These are phyloP conservation scores for Dinochytrium kinnereticum DNA, from an alignment of 371 early-diverging fungal genomes.

Conservation along the genomic window DNA sequence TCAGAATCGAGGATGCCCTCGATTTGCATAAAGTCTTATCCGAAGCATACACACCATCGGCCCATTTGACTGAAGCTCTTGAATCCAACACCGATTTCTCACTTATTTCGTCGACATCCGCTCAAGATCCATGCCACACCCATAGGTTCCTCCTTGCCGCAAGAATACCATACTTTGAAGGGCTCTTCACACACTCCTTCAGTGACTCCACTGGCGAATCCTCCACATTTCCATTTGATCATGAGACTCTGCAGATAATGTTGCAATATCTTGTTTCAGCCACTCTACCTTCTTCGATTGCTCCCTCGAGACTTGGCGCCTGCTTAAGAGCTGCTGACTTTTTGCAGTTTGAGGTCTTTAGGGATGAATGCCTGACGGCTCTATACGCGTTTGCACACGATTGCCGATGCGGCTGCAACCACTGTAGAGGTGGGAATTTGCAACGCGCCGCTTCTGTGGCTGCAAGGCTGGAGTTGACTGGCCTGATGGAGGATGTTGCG, in stretches of 20 bases:
- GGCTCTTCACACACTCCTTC: slow-evolving; percentile 2
- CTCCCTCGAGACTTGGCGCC: not conserved
- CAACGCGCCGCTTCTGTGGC: not conserved
- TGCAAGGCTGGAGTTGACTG: not conserved
- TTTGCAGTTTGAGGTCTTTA: not conserved
- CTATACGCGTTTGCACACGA: slow-evolving; percentile 6
- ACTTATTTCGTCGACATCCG: not conserved
- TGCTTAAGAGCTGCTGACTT: not conserved
- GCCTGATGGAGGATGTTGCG: not conserved
- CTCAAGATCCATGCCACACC: not conserved
- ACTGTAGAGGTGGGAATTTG: not conserved
- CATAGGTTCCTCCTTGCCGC: slow-evolving; percentile 1
- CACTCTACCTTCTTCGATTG: not conserved
- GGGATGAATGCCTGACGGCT: not conserved
- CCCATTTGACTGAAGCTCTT: not conserved
- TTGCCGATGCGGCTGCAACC: not conserved
- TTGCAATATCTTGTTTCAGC: not conserved
- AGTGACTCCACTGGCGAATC: not conserved
- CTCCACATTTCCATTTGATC: not conserved
- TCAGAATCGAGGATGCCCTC: too few species aligned
- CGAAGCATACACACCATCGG: not conserved
- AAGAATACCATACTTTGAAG: not conserved
- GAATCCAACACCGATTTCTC: not conserved
- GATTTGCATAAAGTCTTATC: not conserved
- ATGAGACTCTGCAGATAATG: not conserved